phyloP scores from a whole-genome alignment of 2,329 filamentous ascomycete species.

The Xylariaceae sp. region DNA sequence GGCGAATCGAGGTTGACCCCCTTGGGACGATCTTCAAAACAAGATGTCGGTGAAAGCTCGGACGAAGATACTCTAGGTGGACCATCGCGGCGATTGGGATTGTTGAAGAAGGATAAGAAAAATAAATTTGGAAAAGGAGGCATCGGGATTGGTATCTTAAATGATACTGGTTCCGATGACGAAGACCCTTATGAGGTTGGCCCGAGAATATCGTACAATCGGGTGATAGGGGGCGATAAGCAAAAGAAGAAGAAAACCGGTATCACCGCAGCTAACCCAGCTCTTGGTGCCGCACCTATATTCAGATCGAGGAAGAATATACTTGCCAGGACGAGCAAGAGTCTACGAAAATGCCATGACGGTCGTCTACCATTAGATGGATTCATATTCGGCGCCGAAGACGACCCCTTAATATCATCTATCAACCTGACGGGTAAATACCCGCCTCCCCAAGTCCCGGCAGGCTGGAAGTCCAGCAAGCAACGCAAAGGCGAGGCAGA shows the following conservation, averaged over 20 bases:
- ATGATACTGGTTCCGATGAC: slow-evolving; percentile 90
- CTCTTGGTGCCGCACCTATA: slow-evolving; percentile 61
- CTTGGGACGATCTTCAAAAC: slow-evolving; percentile 26
- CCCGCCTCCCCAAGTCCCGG: slow-evolving; percentile 61
- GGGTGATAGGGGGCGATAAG: slow-evolving; percentile 72
- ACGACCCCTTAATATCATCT: slow-evolving; percentile 43
- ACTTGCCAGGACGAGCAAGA: slow-evolving; percentile 36
- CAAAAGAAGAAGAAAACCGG: slow-evolving; percentile 68
- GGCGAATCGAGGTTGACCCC: slow-evolving; percentile 51
- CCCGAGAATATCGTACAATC: slow-evolving; percentile 82
- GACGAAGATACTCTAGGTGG: slow-evolving; percentile 45
- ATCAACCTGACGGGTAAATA: slow-evolving; percentile 44
- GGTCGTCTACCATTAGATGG: slow-evolving; percentile 74
- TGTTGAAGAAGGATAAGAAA: slow-evolving; percentile 44
- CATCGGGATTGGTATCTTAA: slow-evolving; percentile 82
- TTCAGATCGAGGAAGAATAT: slow-evolving; percentile 66
- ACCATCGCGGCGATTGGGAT: slow-evolving; percentile 26
- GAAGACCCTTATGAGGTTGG: slow-evolving; percentile 93
- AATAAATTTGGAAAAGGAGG: slow-evolving; percentile 53
- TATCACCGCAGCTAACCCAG: slow-evolving; percentile 53
- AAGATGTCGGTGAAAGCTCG: slow-evolving; percentile 32
- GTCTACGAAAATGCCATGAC: slow-evolving; percentile 71
- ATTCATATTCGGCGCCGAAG: slow-evolving; percentile 63
- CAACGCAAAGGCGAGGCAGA: slow-evolving; percentile 31
- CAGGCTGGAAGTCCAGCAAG: slow-evolving; percentile 67